Evolutionary conservation across 1,284 basidiomycete genomes (phyloP).

Genomic region (Fomitopsis pinicola): DNA sequence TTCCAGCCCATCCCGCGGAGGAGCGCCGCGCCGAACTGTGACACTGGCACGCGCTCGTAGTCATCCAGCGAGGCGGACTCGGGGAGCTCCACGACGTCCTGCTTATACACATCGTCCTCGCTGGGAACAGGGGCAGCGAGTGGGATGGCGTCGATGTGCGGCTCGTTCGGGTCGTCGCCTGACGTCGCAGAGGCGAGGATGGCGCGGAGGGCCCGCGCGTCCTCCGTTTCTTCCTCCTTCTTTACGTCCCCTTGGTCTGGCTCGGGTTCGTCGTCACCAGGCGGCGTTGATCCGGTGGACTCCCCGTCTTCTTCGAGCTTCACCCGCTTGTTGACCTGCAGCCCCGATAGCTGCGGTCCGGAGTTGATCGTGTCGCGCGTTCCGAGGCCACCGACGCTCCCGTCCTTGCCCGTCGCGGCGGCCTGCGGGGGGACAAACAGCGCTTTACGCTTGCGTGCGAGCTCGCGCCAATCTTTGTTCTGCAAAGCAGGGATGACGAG

Average conservation of each 20-base stretch:
- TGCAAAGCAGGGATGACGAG: constrained; percentile 81
- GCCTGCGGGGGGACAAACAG: constrained; percentile 69
- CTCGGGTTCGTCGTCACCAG: constrained; percentile 22
- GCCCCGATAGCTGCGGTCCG: constrained; percentile 59
- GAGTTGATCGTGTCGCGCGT: constrained; percentile 66
- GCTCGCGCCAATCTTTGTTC: constrained; percentile 85
- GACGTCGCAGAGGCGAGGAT: constrained; percentile 51
- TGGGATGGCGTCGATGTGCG: constrained; percentile 45
- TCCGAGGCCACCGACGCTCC: constrained; percentile 76
- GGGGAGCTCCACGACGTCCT: constrained; percentile 78
- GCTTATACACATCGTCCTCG: constrained; percentile 77
- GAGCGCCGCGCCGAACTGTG: constrained; percentile 91
- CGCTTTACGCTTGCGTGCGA: constrained; percentile 56
- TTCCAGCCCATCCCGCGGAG: constrained; percentile 98
- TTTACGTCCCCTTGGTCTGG: constrained; percentile 10
- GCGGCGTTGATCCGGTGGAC: constrained; percentile 16
- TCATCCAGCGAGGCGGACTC: constrained; percentile 77
- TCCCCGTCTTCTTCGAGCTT: constrained; percentile 30
- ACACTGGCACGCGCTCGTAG: constrained; percentile 88
- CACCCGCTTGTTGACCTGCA: constrained; percentile 47
- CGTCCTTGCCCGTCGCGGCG: constrained; percentile 64
- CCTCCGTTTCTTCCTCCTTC: constrained; percentile 55
- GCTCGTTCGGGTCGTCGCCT: constrained; percentile 33
- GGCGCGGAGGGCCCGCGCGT: constrained; percentile 70
- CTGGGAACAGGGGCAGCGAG: constrained; percentile 37